These are phyloP conservation scores for Zygotorulaspora sp. DNA, from an alignment of 805 yeast species.

Conservation along the genomic window DNA sequence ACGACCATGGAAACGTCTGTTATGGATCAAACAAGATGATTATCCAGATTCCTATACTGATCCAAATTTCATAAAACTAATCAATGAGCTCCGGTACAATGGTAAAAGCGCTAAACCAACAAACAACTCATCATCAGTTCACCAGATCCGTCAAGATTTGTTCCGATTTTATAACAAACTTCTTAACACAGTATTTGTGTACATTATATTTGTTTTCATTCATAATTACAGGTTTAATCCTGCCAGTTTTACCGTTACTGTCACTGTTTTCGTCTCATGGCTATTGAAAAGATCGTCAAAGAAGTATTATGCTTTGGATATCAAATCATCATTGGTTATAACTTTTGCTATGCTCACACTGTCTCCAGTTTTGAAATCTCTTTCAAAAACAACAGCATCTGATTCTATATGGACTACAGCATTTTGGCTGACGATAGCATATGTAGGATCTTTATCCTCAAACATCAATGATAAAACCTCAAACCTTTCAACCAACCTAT, in stretches of 20 bases:
- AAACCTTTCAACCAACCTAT: slow-evolving; percentile 72
- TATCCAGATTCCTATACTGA: slow-evolving; percentile 93
- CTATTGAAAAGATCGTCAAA: slow-evolving; percentile 4
- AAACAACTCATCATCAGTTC: slow-evolving; percentile 6
- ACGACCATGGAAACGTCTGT: slow-evolving; percentile 72
- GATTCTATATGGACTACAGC: slow-evolving; percentile 95
- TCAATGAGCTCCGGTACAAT: slow-evolving; percentile 17
- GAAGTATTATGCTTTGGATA: slow-evolving; percentile 23
- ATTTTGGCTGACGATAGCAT: slow-evolving; percentile 68
- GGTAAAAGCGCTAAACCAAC: slow-evolving; percentile 16
- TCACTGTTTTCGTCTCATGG: slow-evolving; percentile 10
- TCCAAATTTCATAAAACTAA: slow-evolving; percentile 51
- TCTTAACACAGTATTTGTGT: slow-evolving; percentile 57
- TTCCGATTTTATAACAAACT: slow-evolving; percentile 35
- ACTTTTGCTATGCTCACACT: slow-evolving; percentile 67
- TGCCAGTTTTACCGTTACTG: slow-evolving; percentile 14
- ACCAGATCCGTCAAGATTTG: slow-evolving; percentile 24
- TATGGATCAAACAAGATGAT: slow-evolving; percentile 72
- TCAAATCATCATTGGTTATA: slow-evolving; percentile 67
- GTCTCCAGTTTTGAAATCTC: slow-evolving; percentile 84
- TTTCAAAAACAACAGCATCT: slow-evolving; percentile 82
- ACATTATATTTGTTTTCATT: slow-evolving; percentile 49
- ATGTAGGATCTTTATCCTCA: slow-evolving; percentile 39
- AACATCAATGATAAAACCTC: slow-evolving; percentile 33
- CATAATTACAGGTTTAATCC: slow-evolving; percentile 25